These are phyloP conservation scores for Diaporthe citriasiana DNA, from an alignment of 2,329 filamentous ascomycete species.

Conservation along the genomic window DNA sequence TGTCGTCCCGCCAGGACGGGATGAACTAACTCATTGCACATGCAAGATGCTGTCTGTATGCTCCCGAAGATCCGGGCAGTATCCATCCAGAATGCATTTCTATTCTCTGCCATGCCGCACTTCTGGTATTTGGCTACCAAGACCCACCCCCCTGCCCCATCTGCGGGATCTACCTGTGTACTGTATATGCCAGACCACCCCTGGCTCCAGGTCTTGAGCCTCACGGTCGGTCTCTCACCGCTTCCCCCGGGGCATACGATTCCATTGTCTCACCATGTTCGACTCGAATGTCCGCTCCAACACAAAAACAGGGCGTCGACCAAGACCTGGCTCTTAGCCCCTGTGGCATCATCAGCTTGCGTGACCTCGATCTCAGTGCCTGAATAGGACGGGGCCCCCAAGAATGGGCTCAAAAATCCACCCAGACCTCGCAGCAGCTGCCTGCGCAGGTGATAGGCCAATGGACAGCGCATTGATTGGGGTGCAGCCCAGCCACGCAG, in stretches of 20 bases:
- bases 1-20: conserved; percentile 9
- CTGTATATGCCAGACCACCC: conserved; percentile 31
- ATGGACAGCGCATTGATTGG: conserved; percentile 44
- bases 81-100: conserved; percentile 26
- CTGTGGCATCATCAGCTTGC: not conserved
- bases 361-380: not conserved
- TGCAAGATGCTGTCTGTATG: conserved; percentile 36
- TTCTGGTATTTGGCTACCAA: conserved; percentile 26
- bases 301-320: conserved; percentile 20
- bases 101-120: not conserved
- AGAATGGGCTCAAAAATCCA: conserved; percentile 8
- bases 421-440: not conserved
- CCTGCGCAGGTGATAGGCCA: conserved; percentile 43
- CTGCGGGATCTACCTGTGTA: conserved; percentile 23
- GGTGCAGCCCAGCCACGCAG: conserved; percentile 31
- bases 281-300: conserved; percentile 32
- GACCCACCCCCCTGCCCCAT: conserved; percentile 6
- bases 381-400: not conserved
- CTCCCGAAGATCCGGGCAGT: conserved; percentile 33
- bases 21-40: conserved; percentile 9
- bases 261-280: conserved; percentile 40
- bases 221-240: conserved; percentile 40
- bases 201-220: conserved; percentile 38
- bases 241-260: conserved; percentile 31
- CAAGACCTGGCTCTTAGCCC: not conserved